Evolutionary conservation across 192 early-diverging fungal genomes (phyloP), one percentile per base, ranked within the genome.

Genomic region (Chytriomyces confervae): DNA sequence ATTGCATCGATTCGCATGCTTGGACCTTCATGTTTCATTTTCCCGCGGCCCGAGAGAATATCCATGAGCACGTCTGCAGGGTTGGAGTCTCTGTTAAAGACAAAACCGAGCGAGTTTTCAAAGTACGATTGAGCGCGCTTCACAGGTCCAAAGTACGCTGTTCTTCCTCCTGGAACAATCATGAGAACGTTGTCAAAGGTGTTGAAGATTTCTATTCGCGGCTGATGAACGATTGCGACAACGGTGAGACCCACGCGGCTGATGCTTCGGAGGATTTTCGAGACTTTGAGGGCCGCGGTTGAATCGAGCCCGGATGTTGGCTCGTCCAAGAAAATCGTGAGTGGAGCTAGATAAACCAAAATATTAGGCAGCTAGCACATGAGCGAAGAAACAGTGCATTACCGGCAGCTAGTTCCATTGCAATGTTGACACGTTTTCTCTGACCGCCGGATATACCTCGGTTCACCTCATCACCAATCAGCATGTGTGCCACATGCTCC

Each of bases 401-500:
- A 70, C 67, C 89, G 24, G 93, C 91, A 7, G 92, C 92, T 62
- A 95, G 85, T 81, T 95, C 94, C 29, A 93, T 83, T 66, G 85
- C 94, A 77, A 97, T 94, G 6, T 90, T 95, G 63, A 96, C 83
- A 7, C 86, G 49, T 81, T 95, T 94, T 76, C 93, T 89, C 81
- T 97, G 93, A 69, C 94, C 95, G 24, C 95, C 90, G 57, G 91
- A 93, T 57, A 97, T 93, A 72, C 95, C 95, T 73, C 93, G 74
- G 72, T 87, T 89, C 7, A 88, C 78, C 50, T 91, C 92, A 13
- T 91, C 84, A 43, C 95, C 95, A 48, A 96, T 88, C 20, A 61
- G n/a, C 6, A 36, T 66, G 62, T 85, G 44, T 3, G 70, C 70
- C 27, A 83, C 72, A 61, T 82, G 69, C 16, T 16, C 8, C 51